Evolutionary conservation across 176 grass and related monocot genomes (phyloP), one percentile per base, ranked within the genome.

Genomic region (Bromus sterilis): DNA sequence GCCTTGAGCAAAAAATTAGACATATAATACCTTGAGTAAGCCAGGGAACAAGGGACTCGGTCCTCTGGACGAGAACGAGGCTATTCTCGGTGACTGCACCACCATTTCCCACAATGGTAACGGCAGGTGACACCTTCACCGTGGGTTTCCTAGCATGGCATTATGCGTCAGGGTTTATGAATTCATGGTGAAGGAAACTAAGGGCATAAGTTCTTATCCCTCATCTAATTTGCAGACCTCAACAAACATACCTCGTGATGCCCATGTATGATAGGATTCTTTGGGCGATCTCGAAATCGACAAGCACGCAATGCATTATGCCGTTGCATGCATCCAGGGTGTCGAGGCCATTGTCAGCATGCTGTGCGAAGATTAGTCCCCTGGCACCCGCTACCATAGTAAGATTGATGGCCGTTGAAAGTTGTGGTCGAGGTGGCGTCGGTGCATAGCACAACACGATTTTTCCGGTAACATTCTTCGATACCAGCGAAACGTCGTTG

Each of bases 11-110:
- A n/a, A n/a, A n/a, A n/a, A n/a, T n/a, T n/a, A n/a, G n/a, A n/a
- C n/a, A n/a, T n/a, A n/a, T n/a, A n/a, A n/a, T n/a, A n/a, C 83
- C 83, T 85, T 85, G 2, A 85, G 23, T 3, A 78, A 37, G 39
- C 21, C 46, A 0, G 65, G 75, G 2, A 61, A 78, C 7, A 1
- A 1, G 1, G 28, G 9, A 75, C 53, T 85, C 0, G 83, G 83
- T 0, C 83, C 83, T 30, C 83, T 71, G 0, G 75, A 71, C 5
- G 75, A 78, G 83, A 85, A 78, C 0, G 37, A 39, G 6, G 83
- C 83, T 1, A 78, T 2, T 65, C 65, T 85, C 0, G 75, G 83
- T 1, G 83, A 72, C 3, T 51, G 6, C 21, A 85, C 83, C 30
- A 55, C n/a, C 64, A 2, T 28, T 31, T 1, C 76, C 75, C 1